Conservation (phyloP, 768 basidiomycete genomes). For the Gelatoporia subvermispora region DNA sequence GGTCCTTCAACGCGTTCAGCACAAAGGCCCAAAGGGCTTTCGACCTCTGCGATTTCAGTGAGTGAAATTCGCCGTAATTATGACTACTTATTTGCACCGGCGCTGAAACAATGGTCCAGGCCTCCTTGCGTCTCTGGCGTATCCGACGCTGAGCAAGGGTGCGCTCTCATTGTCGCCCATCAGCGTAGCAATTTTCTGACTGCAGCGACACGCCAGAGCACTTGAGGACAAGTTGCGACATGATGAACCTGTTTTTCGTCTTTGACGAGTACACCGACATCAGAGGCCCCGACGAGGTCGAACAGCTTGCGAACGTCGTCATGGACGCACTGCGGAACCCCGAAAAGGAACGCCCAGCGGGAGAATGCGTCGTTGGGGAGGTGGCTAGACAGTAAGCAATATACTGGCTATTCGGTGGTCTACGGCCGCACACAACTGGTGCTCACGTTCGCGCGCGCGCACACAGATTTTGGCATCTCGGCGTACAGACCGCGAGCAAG, state of each 20-base stretch:
- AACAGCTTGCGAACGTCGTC: slow-evolving; percentile 9
- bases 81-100: background rate
- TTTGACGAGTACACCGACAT: slow-evolving; percentile 22
- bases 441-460: too few relatives aligned
- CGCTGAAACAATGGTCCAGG: background rate
- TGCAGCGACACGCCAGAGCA: slow-evolving; percentile 5
- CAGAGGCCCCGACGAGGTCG: background rate
- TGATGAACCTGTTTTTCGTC: slow-evolving; percentile 24
- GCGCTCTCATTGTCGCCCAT: background rate
- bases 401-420: too few relatives aligned
- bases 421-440: too few relatives aligned
- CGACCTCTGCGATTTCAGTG: slow-evolving; percentile 20
- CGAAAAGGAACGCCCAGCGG: slow-evolving; percentile 9
- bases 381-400: slow-evolving; percentile 19
- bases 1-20: slow-evolving; percentile 21
- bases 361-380: slow-evolving; percentile 15
- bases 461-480: slow-evolving; percentile 8
- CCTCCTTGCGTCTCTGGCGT: slow-evolving; percentile 6
- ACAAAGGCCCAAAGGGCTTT: slow-evolving; percentile 20
- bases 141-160: slow-evolving; percentile 2
- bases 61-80: background rate
- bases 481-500: slow-evolving; percentile 4
- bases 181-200: background rate
- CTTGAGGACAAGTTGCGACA: slow-evolving; percentile 8
- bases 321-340: slow-evolving; percentile 20